These are phyloP conservation scores for Epichloe uncinata DNA, from an alignment of 2,329 filamentous ascomycete species.

Conservation along the genomic window DNA sequence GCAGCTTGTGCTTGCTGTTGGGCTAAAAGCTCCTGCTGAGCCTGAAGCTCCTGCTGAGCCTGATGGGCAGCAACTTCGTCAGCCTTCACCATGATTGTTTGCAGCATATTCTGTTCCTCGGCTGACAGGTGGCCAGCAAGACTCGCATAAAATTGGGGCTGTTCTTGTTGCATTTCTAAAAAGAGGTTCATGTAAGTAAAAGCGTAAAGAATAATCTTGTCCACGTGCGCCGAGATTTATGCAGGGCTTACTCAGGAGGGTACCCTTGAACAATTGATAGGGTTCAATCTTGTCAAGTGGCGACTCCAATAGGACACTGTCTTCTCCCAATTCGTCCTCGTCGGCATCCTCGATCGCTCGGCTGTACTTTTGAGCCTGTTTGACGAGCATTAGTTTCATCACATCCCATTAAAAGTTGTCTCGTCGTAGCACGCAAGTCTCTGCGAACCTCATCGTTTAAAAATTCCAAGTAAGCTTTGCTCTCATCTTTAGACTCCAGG, in stretches of 20 bases:
- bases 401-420: background rate
- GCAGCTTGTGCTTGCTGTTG: slow-evolving; percentile 14
- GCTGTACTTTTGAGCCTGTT: slow-evolving; percentile 69
- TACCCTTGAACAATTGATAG: slow-evolving; percentile 75
- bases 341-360: slow-evolving; percentile 55
- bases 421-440: background rate
- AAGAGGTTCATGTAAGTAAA: background rate
- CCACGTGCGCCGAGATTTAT: background rate
- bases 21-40: slow-evolving; percentile 15
- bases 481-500: slow-evolving; percentile 71
- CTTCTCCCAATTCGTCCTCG: slow-evolving; percentile 82
- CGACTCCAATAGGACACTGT: slow-evolving; percentile 84
- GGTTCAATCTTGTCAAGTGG: slow-evolving; percentile 92
- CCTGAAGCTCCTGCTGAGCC: slow-evolving; percentile 4
- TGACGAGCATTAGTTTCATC: background rate
- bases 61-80: slow-evolving; percentile 26
- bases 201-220: background rate
- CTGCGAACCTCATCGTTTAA: slow-evolving; percentile 70
- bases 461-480: slow-evolving; percentile 89
- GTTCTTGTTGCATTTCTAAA: slow-evolving; percentile 74
- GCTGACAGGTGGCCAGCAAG: slow-evolving; percentile 65
- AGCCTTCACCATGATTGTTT: slow-evolving; percentile 58
- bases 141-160: slow-evolving; percentile 75
- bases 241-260: slow-evolving; percentile 60
- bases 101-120: slow-evolving; percentile 71